Conservation (phyloP, 805 yeast species). For the Saccharomycopsis javanensis region DNA sequence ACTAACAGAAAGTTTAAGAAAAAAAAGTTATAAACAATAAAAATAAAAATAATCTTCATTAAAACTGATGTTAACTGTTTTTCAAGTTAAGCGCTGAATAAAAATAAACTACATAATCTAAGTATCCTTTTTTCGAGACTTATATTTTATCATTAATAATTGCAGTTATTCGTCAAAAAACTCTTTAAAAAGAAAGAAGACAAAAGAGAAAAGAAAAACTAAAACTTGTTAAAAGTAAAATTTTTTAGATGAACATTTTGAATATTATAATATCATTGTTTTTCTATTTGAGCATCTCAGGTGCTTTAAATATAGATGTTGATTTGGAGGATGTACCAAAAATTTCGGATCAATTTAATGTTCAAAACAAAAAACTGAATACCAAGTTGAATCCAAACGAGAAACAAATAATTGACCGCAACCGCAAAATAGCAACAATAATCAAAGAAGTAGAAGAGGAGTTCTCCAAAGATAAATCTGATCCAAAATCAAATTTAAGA, state of each 20-base stretch:
- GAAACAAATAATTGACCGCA: neutral
- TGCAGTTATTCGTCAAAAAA: no score
- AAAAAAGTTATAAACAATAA: neutral
- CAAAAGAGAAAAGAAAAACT: no score
- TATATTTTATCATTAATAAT: no score
- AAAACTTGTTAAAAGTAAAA: no score
- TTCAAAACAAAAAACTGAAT: neutral
- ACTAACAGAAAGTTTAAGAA: no score
- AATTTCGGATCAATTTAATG: neutral
- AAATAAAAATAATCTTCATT: neutral
- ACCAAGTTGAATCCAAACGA: neutral
- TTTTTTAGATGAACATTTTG: neutral
- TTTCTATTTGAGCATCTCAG: neutral
- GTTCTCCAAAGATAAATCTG: neutral
- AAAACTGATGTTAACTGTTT: no score
- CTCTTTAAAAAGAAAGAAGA: no score
- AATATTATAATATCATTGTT: neutral
- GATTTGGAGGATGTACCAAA: neutral
- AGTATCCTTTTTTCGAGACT: neutral
- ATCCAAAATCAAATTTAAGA: neutral
- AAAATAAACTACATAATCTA: neutral
- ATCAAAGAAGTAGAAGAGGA: constrained; percentile 5
- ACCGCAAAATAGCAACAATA: constrained; percentile 1
- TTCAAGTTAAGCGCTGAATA: neutral
- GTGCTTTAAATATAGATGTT: neutral